These are phyloP conservation scores for Pseudocercospora cruenta DNA, from an alignment of 2,329 filamentous ascomycete species.

Conservation along the genomic window DNA sequence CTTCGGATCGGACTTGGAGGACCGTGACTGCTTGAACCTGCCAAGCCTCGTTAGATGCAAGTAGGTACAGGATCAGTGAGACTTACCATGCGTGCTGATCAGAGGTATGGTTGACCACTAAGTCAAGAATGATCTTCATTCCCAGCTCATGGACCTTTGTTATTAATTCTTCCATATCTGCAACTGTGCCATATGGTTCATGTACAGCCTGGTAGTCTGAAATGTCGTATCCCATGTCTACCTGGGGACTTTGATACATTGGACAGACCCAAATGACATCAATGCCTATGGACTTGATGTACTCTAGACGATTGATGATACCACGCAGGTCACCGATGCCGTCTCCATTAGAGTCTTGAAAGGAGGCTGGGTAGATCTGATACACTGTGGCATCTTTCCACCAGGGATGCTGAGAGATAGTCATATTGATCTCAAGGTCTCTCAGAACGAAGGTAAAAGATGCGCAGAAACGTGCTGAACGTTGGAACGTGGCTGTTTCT, in stretches of 20 bases:
- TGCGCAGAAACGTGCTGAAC: neutral
- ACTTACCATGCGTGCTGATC: conserved; percentile 56
- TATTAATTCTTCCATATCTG: conserved; percentile 52
- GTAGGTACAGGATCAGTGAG: conserved; percentile 43
- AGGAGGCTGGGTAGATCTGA: conserved; percentile 62
- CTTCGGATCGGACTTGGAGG: conserved; percentile 55
- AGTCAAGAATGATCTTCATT: conserved; percentile 55
- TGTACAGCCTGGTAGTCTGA: conserved; percentile 51
- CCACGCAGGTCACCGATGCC: conserved; percentile 68
- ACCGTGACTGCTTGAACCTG: conserved; percentile 60
- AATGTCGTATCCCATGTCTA: conserved; percentile 60
- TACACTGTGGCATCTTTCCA: conserved; percentile 46
- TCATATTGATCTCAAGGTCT: conserved; percentile 5
- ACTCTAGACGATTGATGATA: conserved; percentile 63
- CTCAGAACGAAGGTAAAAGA: neutral
- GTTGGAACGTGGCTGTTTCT: neutral
- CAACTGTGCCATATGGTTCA: conserved; percentile 50
- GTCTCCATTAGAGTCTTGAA: conserved; percentile 56
- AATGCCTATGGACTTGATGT: conserved; percentile 63
- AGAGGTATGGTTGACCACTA: conserved; percentile 38
- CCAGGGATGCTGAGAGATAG: conserved; percentile 31
- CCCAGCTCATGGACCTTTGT: conserved; percentile 45
- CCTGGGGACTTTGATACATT: conserved; percentile 55
- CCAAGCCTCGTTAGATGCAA: neutral
- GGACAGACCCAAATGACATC: conserved; percentile 52